Conservation (phyloP, 805 yeast genomes). For the Saccharomycopsis guyanensis region DNA sequence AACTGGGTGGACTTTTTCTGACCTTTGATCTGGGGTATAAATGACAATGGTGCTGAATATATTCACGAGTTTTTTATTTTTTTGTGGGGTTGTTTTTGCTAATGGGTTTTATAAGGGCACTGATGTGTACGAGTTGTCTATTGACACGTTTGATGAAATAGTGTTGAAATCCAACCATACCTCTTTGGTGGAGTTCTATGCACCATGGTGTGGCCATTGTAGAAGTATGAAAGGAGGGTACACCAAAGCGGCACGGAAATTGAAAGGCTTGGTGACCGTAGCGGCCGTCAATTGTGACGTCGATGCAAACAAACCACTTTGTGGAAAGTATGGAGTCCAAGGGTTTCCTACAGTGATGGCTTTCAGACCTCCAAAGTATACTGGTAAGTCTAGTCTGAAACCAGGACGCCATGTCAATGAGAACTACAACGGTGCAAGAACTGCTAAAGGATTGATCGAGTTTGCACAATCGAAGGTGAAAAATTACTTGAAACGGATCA, state of each 20-base stretch:
- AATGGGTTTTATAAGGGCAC: constrained; percentile 37
- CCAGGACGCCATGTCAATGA: constrained; percentile 35
- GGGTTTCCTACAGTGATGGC: constrained; percentile 84
- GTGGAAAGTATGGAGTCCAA: constrained; percentile 54
- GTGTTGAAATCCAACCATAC: constrained; percentile 69
- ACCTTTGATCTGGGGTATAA: not conserved
- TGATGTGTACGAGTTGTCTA: constrained; percentile 48
- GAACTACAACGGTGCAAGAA: constrained; percentile 54
- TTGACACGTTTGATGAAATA: constrained; percentile 55
- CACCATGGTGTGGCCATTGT: constrained; percentile 99
- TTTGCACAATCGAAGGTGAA: constrained; percentile 52
- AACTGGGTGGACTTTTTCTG: too few species aligned
- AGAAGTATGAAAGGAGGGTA: constrained; percentile 58
- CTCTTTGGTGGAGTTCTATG: constrained; percentile 80
- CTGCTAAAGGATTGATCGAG: constrained; percentile 44
- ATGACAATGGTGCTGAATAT: not conserved
- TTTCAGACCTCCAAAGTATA: constrained; percentile 72
- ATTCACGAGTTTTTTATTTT: not conserved
- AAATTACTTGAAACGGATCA: constrained; percentile 53
- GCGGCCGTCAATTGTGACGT: constrained; percentile 86
- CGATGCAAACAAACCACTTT: constrained; percentile 55
- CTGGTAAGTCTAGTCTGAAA: constrained; percentile 23
- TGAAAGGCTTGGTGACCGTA: constrained; percentile 52
- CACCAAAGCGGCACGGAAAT: constrained; percentile 52
- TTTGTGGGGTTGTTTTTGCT: not conserved